These are phyloP conservation scores for Pseudotulostoma volvatum DNA, from an alignment of 495 filamentous ascomycete genomes.

Conservation along the genomic window DNA sequence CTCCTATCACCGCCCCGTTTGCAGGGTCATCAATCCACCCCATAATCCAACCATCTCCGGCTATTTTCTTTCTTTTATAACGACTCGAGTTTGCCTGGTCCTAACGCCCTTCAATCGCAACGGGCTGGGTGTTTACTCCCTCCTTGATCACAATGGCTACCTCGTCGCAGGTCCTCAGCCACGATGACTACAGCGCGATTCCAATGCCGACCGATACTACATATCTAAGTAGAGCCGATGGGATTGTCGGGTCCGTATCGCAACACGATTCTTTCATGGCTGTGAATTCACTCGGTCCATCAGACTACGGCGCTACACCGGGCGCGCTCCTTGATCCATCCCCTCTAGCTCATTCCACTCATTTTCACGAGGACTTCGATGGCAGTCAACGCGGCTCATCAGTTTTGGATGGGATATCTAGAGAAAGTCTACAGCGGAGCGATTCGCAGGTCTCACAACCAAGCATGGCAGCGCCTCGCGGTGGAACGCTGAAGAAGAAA, in stretches of 20 bases:
- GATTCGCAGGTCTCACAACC: conserved; percentile 37
- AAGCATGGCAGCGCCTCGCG: conserved; percentile 42
- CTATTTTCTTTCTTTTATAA: too few species aligned
- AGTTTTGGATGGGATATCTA: conserved; percentile 35
- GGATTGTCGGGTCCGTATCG: conserved; percentile 16
- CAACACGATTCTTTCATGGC: conserved; percentile 25
- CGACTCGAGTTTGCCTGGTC: too few species aligned
- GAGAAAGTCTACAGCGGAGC: conserved; percentile 27
- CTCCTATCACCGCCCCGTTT: too few species aligned
- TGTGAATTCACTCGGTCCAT: conserved; percentile 11
- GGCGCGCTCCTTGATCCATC: conserved; percentile 20
- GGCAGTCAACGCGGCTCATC: conserved; percentile 48
- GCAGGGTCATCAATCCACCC: too few species aligned
- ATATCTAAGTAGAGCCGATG: conserved; percentile 17
- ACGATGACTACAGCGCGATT: conserved; percentile 21
- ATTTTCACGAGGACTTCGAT: conserved; percentile 62
- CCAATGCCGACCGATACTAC: conserved; percentile 17
- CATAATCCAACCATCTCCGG: too few species aligned
- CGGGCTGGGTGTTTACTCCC: conserved; percentile 1
- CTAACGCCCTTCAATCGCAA: too few species aligned
- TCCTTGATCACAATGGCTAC: conserved; percentile 21
- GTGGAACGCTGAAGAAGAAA: conserved; percentile 77
- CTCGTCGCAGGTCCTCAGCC: too few species aligned
- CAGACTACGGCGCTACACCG: conserved; percentile 19
- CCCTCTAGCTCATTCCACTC: conserved; percentile 28